Evolutionary conservation across 2,329 filamentous ascomycete species (phyloP).

Genomic region (Fusarium multiceps): DNA sequence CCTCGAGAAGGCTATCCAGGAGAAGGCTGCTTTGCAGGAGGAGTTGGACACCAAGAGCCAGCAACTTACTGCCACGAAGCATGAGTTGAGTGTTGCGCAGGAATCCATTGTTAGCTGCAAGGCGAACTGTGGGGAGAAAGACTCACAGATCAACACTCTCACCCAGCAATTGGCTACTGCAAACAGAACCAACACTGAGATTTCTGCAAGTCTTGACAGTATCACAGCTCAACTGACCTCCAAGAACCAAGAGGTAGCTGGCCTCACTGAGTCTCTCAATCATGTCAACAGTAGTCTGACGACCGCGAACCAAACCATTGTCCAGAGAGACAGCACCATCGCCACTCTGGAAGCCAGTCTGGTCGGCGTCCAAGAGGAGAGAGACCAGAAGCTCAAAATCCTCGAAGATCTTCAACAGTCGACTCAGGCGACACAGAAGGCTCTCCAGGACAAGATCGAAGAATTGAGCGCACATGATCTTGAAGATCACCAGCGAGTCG

Average conservation of each 20-base stretch:
- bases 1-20: background rate
- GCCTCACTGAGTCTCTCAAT: background rate
- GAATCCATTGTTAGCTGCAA: background rate
- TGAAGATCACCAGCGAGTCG: background rate
- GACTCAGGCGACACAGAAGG: background rate
- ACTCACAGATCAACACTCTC: background rate
- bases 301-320: background rate
- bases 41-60: background rate
- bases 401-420: conserved; percentile 1
- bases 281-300: background rate
- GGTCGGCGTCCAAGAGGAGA: background rate
- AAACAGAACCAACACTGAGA: background rate
- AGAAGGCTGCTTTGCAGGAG: background rate
- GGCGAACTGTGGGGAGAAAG: background rate
- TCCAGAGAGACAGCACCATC: background rate
- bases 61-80: background rate
- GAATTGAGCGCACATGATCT: background rate
- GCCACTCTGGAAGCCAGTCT: background rate
- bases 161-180: background rate
- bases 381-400: background rate
- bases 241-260: background rate
- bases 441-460: conserved; percentile 7
- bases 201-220: background rate
- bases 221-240: background rate
- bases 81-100: background rate